Conservation (phyloP, 768 basidiomycete genomes). For the Leccinum aurantiacum region DNA sequence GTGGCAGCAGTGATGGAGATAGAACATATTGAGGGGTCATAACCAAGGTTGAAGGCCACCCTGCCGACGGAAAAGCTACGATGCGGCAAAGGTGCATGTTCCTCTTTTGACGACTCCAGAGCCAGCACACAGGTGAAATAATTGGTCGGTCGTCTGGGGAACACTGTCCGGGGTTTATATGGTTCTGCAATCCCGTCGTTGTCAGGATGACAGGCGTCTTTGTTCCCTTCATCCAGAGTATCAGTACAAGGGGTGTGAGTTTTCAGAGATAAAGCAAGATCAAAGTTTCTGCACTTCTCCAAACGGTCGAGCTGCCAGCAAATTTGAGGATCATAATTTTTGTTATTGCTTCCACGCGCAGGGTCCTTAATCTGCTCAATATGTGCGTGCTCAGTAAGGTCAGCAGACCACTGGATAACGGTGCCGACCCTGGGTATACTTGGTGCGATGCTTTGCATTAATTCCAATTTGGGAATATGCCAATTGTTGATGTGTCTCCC, state of each 20-base stretch:
- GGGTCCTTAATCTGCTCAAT: conserved; percentile 34
- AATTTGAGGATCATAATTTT: conserved; percentile 37
- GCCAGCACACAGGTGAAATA: too few species aligned
- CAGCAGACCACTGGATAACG: background rate
- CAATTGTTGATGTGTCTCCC: background rate
- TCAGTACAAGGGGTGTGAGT: background rate
- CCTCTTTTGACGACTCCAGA: too few species aligned
- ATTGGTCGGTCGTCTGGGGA: too few species aligned
- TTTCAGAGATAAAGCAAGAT: background rate
- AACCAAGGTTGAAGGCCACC: too few species aligned
- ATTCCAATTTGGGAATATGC: background rate
- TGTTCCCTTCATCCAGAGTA: background rate
- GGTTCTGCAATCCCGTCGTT: too few species aligned
- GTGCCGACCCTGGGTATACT: background rate
- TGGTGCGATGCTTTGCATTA: background rate
- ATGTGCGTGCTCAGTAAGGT: conserved; percentile 21
- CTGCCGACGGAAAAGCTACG: too few species aligned
- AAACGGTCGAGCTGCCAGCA: conserved; percentile 23
- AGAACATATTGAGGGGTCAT: too few species aligned
- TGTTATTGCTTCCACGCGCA: conserved; percentile 31
- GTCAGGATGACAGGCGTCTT: background rate
- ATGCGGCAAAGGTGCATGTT: too few species aligned
- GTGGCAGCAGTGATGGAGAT: too few species aligned
- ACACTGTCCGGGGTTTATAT: too few species aligned
- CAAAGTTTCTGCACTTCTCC: background rate